Conservation (phyloP, 371 early-diverging fungal genomes). For the Thermomucor indicae-seudaticae region DNA sequence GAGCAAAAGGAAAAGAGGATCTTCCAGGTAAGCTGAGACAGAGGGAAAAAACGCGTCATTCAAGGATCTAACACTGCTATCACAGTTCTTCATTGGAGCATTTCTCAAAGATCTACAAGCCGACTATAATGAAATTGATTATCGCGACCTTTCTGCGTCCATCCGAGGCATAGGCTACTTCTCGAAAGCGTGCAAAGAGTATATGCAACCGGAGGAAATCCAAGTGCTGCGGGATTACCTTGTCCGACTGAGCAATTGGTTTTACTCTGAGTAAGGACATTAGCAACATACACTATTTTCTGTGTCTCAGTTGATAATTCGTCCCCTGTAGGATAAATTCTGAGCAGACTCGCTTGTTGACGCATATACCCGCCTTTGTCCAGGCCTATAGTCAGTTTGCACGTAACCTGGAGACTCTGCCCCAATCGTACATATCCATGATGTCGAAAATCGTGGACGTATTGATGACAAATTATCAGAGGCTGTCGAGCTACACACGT, state of each 20-base stretch:
- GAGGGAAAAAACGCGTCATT: conserved; percentile 10
- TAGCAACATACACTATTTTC: background rate
- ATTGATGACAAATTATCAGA: conserved; percentile 36
- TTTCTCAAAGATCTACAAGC: conserved; percentile 36
- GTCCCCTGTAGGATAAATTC: conserved; percentile 24
- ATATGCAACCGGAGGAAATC: conserved; percentile 38
- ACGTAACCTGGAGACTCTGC: conserved; percentile 39
- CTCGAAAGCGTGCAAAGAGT: conserved; percentile 53
- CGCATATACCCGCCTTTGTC: conserved; percentile 61
- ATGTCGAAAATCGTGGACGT: conserved; percentile 46
- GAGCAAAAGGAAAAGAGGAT: conserved; percentile 9
- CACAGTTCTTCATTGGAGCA: conserved; percentile 50
- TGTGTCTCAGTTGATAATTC: background rate
- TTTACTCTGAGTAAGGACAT: conserved; percentile 53
- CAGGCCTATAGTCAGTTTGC: conserved; percentile 60
- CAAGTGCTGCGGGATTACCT: conserved; percentile 42
- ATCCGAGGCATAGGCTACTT: conserved; percentile 73
- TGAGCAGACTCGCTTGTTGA: conserved; percentile 24
- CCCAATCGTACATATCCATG: conserved; percentile 39
- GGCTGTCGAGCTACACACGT: conserved; percentile 35
- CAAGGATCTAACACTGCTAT: background rate
- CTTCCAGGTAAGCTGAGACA: conserved; percentile 16
- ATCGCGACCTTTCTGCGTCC: conserved; percentile 50
- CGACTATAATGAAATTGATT: conserved; percentile 39
- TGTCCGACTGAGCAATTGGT: conserved; percentile 51